These are phyloP conservation scores for Coemansia sp. DNA, from an alignment of 192 early-diverging fungal species.

Conservation along the genomic window DNA sequence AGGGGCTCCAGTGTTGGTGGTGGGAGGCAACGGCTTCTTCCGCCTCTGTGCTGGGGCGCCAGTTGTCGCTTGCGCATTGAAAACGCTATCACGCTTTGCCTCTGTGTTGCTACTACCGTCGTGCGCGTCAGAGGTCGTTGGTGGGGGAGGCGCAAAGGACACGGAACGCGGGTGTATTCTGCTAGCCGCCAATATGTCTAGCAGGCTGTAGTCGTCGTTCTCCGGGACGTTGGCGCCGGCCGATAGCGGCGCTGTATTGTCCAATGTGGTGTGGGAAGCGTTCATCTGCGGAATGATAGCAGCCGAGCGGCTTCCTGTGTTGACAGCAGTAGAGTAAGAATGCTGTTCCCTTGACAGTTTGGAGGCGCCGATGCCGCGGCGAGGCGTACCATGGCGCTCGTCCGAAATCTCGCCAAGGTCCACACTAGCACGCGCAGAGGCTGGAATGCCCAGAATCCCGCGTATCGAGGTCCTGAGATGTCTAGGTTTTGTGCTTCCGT, in stretches of 20 bases:
- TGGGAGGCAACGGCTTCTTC: background rate
- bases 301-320: background rate
- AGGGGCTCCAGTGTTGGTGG: slow-evolving; percentile 3
- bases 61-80: background rate
- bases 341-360: background rate
- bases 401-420: slow-evolving; percentile 36
- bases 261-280: background rate
- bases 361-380: slow-evolving; percentile 1
- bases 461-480: slow-evolving; percentile 45
- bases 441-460: slow-evolving; percentile 40
- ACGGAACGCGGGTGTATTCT: background rate
- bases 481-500: slow-evolving; percentile 27
- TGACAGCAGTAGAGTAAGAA: slow-evolving; percentile 2
- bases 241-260: background rate
- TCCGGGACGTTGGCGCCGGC: background rate
- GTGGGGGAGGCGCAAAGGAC: background rate
- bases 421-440: slow-evolving; percentile 37
- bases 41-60: background rate
- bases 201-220: background rate
- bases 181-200: background rate
- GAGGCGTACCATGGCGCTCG: slow-evolving; percentile 9
- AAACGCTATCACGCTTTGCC: background rate
- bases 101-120: background rate
- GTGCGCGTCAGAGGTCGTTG: background rate
- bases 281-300: background rate